Percentiles rank a stretch among this genome's conserved stretches.
Conservation (phyloP, 352 stramenopile species). For the Lagenidium giganteum region DNA sequence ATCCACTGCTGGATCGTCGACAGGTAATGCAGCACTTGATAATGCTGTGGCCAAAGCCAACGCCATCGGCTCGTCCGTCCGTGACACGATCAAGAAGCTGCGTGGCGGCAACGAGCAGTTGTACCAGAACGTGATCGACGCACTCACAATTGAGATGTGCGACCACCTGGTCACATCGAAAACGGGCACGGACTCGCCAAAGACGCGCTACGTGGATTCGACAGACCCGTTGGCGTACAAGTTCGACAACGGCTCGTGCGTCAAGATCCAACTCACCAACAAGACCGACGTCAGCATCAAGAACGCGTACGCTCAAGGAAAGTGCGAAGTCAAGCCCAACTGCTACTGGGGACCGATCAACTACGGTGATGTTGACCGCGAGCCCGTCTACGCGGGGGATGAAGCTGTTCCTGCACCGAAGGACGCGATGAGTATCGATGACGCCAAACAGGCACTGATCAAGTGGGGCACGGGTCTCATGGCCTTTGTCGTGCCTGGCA, state of each 20-base stretch:
- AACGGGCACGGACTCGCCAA: constrained; percentile 6
- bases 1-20: no score
- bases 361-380: constrained; percentile 21
- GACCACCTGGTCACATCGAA: constrained; percentile 24
- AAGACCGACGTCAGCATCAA: constrained; percentile 20
- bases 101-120: constrained; percentile 53
- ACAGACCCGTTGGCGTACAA: constrained; percentile 29
- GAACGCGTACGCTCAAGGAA: constrained; percentile 22
- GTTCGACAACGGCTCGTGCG: constrained; percentile 25
- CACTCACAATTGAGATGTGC: constrained; percentile 46
- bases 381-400: constrained; percentile 19
- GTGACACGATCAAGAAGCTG: constrained; percentile 55
- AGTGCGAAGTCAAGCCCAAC: constrained; percentile 56
- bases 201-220: constrained; percentile 31
- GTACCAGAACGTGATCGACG: constrained; percentile 56
- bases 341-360: constrained; percentile 58
- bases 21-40: no score
- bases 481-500: constrained; percentile 48
- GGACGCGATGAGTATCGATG: constrained; percentile 20
- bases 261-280: constrained; percentile 16
- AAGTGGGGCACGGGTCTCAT: constrained; percentile 45
- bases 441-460: constrained; percentile 26
- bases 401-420: constrained; percentile 20
- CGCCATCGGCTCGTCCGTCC: constrained; percentile 38
- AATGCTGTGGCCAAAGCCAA: constrained; percentile 36